Evolutionary conservation across 805 yeast genomes (phyloP).

Genomic region (Spathaspora passalidarum): DNA sequence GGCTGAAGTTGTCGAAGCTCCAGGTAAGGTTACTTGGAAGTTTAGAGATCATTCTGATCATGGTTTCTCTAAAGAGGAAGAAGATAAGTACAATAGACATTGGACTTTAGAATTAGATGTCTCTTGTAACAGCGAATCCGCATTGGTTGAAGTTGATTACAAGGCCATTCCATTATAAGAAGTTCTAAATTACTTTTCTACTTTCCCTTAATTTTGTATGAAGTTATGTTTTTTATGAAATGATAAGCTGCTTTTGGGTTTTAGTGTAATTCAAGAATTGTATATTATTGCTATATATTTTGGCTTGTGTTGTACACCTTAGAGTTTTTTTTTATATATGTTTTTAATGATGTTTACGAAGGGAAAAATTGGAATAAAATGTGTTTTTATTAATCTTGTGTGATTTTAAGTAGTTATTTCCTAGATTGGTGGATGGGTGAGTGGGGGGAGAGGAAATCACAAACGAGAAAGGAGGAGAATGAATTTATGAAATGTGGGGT

Average conservation of each 20-base stretch:
- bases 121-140: conserved; percentile 63
- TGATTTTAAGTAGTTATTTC: background rate
- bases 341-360: background rate
- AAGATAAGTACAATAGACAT: conserved; percentile 47
- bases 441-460: background rate
- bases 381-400: background rate
- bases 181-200: background rate
- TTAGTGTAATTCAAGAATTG: background rate
- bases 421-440: too few species aligned
- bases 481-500: background rate
- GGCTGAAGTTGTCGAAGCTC: conserved; percentile 45
- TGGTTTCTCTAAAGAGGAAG: conserved; percentile 48
- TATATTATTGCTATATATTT: background rate
- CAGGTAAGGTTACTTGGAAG: conserved; percentile 58
- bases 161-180: conserved; percentile 45
- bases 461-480: background rate
- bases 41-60: conserved; percentile 58
- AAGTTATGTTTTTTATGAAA: conserved; percentile 1
- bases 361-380: background rate
- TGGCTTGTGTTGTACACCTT: background rate
- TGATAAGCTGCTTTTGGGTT: background rate
- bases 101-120: conserved; percentile 66
- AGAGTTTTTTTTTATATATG: background rate
- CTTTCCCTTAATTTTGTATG: background rate
- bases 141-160: conserved; percentile 65